These are phyloP conservation scores for Xylariomycetidae sp. DNA, from an alignment of 2,329 filamentous ascomycete genomes.

Conservation along the genomic window DNA sequence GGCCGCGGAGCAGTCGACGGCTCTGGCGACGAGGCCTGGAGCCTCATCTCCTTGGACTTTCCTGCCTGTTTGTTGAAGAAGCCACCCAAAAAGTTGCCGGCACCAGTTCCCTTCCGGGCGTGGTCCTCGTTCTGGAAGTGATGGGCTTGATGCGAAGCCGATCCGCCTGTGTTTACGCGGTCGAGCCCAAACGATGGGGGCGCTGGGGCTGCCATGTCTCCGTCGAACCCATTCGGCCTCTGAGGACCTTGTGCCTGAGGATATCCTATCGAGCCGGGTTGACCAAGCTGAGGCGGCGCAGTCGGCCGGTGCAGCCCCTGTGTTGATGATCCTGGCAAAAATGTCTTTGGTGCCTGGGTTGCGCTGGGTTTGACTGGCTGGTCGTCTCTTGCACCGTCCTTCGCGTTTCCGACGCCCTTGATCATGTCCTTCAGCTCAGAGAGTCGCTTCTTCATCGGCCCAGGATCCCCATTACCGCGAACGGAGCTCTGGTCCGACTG, in stretches of 20 bases:
- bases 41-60: slow-evolving; percentile 19
- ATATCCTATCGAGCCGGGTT: not conserved
- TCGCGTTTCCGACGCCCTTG: slow-evolving; percentile 22
- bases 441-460: slow-evolving; percentile 21
- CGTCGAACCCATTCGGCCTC: slow-evolving; percentile 2
- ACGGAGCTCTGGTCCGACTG: slow-evolving; percentile 11
- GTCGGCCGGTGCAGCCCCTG: not conserved
- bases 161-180: slow-evolving; percentile 11
- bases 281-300: not conserved
- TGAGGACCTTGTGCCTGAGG: slow-evolving; percentile 1
- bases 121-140: slow-evolving; percentile 18
- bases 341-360: too few species aligned
- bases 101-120: slow-evolving; percentile 17
- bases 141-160: slow-evolving; percentile 11
- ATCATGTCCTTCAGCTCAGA: slow-evolving; percentile 28
- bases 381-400: slow-evolving; percentile 23
- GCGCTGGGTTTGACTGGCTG: slow-evolving; percentile 17
- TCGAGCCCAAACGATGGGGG: slow-evolving; percentile 8
- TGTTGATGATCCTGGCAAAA: too few species aligned
- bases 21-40: slow-evolving; percentile 14
- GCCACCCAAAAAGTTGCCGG: slow-evolving; percentile 18
- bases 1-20: slow-evolving; percentile 11
- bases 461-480: slow-evolving; percentile 10
- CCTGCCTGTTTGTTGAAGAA: slow-evolving; percentile 22
- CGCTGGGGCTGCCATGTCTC: slow-evolving; percentile 2